Percentiles rank a stretch among this genome's conserved stretches.
Conservation (phyloP, 2,329 filamentous ascomycete genomes). For the Daldinia sp. region DNA sequence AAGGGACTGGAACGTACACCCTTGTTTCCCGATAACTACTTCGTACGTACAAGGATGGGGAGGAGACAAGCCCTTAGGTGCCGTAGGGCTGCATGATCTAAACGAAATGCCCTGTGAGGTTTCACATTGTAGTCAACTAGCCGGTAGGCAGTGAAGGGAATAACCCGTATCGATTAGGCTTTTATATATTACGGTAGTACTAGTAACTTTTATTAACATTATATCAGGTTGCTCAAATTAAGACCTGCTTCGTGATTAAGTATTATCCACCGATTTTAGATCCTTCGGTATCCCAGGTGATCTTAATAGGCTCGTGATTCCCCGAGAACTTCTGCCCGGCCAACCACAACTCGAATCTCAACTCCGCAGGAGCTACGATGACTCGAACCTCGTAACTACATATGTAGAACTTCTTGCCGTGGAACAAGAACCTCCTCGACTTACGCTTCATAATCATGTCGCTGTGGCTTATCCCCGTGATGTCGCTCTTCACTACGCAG, state of each 20-base stretch:
- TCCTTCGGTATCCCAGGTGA: slow-evolving; percentile 48
- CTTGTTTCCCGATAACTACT: too few relatives aligned
- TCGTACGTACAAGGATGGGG: too few relatives aligned
- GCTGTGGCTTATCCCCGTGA: slow-evolving; percentile 50
- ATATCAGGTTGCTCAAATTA: background rate
- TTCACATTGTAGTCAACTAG: background rate
- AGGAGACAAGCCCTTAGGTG: too few relatives aligned
- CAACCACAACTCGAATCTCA: slow-evolving; percentile 57
- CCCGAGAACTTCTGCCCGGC: slow-evolving; percentile 51
- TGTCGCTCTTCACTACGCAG: slow-evolving; percentile 53
- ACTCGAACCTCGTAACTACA: slow-evolving; percentile 61
- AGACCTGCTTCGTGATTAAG: background rate
- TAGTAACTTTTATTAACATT: background rate
- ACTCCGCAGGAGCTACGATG: slow-evolving; percentile 62
- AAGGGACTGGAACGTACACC: too few relatives aligned
- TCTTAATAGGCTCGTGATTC: slow-evolving; percentile 50
- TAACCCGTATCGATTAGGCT: background rate
- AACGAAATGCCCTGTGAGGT: background rate
- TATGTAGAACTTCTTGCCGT: slow-evolving; percentile 50
- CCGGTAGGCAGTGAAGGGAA: background rate
- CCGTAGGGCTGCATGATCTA: background rate
- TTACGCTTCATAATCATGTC: slow-evolving; percentile 52
- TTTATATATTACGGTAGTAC: background rate
- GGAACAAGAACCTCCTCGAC: slow-evolving; percentile 46
- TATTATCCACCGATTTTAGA: slow-evolving; percentile 20